phyloP scores from a whole-genome alignment of 176 grass and related monocot species.

The Triticum monococcum region DNA sequence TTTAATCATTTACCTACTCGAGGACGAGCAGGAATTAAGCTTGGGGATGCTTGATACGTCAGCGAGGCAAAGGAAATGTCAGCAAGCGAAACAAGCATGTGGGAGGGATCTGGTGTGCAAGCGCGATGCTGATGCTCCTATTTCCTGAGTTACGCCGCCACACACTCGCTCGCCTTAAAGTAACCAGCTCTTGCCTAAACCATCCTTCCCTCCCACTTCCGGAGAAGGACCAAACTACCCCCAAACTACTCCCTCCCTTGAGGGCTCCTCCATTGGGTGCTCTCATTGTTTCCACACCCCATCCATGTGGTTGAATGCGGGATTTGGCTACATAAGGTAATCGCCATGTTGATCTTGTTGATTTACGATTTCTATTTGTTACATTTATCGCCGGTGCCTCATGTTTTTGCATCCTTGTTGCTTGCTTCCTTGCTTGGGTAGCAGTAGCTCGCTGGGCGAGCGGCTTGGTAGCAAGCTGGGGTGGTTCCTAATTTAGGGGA shows the following conservation, averaged over 20 bases:
- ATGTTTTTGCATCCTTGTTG: background rate
- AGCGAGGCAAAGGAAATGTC: no score
- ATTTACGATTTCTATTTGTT: background rate
- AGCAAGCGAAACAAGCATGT: no score
- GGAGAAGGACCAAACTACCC: background rate
- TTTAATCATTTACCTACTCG: no score
- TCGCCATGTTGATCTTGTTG: background rate
- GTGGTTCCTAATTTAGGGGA: background rate
- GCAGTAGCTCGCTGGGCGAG: background rate
- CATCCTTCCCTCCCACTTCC: background rate
- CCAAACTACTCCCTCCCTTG: slow-evolving; percentile 14
- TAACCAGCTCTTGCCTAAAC: background rate
- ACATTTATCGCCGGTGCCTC: background rate
- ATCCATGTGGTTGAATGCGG: slow-evolving; percentile 13
- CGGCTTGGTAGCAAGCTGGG: background rate
- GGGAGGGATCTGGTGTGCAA: no score
- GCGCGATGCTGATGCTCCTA: background rate
- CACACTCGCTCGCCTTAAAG: background rate
- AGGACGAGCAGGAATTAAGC: no score
- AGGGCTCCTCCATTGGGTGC: background rate
- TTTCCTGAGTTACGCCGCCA: background rate
- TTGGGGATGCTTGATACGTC: no score
- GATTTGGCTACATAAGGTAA: background rate
- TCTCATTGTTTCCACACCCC: background rate
- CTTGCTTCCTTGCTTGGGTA: background rate